phyloP scores from a whole-genome alignment of 305 asterid species.

The Fraxinus xanthoxyloides region DNA sequence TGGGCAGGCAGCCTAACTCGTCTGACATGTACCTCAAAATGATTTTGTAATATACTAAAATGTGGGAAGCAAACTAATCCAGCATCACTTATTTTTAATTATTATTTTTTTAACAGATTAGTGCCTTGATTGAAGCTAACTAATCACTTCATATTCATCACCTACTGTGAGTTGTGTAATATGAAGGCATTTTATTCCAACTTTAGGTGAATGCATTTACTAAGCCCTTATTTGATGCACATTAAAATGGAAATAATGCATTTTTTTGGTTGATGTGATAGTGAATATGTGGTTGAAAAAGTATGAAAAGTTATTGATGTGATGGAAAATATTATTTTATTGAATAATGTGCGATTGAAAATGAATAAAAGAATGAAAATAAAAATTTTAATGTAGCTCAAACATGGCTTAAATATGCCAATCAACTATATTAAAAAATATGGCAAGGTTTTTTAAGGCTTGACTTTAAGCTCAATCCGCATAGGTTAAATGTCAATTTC shows the following conservation, averaged over 20 bases:
- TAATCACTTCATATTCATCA: neutral
- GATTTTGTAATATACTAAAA: slow-evolving; percentile 13
- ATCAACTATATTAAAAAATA: neutral
- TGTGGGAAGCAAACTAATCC: slow-evolving; percentile 24
- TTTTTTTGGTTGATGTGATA: too few species aligned
- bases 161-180: slow-evolving; percentile 15
- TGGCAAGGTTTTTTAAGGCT: neutral
- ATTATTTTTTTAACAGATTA: slow-evolving; percentile 12
- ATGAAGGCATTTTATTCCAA: neutral
- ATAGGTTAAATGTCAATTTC: neutral
- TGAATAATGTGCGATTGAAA: too few species aligned
- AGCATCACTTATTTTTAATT: neutral
- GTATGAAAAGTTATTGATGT: too few species aligned
- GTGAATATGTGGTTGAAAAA: too few species aligned
- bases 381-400: too few species aligned
- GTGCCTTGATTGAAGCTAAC: slow-evolving; percentile 42
- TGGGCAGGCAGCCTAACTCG: slow-evolving; percentile 31
- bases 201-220: neutral
- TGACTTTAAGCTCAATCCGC: neutral
- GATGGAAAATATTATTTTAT: too few species aligned
- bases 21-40: neutral
- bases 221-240: too few species aligned
- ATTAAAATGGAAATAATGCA: too few species aligned
- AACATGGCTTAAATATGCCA: too few species aligned
- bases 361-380: too few species aligned